Conservation (phyloP, 805 yeast genomes). For the Hanseniaspora occidentalis region DNA sequence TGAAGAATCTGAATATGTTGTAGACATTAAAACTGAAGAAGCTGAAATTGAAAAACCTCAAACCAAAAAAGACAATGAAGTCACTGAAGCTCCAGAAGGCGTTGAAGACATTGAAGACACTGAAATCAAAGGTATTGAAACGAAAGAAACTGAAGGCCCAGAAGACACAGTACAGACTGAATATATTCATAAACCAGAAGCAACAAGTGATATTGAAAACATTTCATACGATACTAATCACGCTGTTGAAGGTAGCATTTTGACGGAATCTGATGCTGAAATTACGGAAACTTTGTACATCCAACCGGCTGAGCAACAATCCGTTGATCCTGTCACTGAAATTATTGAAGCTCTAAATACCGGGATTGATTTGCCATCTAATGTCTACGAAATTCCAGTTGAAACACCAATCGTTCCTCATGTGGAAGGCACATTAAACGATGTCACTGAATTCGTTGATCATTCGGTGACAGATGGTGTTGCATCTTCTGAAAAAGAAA, state of each 20-base stretch:
- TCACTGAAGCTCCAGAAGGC: not conserved
- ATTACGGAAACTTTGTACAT: not conserved
- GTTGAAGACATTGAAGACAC: not conserved
- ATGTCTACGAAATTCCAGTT: not conserved
- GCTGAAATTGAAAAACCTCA: not conserved
- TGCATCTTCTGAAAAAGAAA: not conserved
- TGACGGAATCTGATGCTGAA: not conserved
- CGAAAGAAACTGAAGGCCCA: not conserved
- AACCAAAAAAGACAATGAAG: not conserved
- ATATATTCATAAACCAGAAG: no score
- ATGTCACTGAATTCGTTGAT: not conserved
- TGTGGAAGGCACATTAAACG: not conserved
- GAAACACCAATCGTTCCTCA: not conserved
- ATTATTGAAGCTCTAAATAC: not conserved
- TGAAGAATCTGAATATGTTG: not conserved
- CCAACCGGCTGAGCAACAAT: not conserved
- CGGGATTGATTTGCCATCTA: not conserved
- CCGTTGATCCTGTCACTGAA: not conserved
- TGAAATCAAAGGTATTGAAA: not conserved
- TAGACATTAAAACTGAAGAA: not conserved
- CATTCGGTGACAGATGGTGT: not conserved
- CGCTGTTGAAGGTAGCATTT: not conserved
- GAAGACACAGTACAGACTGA: no score
- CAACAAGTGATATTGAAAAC: no score
- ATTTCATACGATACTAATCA: no score